These are phyloP conservation scores for Phytophthora europaea DNA, from an alignment of 352 stramenopile species.

Conservation along the genomic window DNA sequence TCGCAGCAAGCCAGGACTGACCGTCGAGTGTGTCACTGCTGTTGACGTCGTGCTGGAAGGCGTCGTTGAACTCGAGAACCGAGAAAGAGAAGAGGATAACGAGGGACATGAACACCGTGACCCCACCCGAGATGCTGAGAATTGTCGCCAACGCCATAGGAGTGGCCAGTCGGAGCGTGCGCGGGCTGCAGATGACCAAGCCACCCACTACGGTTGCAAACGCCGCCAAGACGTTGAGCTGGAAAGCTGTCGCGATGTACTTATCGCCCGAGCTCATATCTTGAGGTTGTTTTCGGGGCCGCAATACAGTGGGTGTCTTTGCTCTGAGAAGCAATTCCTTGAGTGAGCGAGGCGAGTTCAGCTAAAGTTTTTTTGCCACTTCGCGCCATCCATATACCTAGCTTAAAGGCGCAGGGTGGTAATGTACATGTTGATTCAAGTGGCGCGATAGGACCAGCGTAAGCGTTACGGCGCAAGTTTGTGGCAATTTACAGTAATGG, in stretches of 20 bases:
- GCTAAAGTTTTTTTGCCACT: constrained; percentile 12
- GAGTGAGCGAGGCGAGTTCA: constrained; percentile 8
- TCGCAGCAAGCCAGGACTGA: constrained; percentile 80
- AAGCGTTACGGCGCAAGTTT: constrained; percentile 4
- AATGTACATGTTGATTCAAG: constrained; percentile 28
- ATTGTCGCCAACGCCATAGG: constrained; percentile 60
- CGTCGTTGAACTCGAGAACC: constrained; percentile 40
- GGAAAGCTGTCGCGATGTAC: constrained; percentile 39
- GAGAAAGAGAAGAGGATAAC: constrained; percentile 67
- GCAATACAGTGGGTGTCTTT: background rate
- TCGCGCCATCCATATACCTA: constrained; percentile 10
- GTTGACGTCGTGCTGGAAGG: constrained; percentile 41
- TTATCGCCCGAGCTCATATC: background rate
- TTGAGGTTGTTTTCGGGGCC: background rate
- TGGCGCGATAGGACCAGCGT: constrained; percentile 23
- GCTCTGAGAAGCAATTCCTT: constrained; percentile 9
- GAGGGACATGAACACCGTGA: constrained; percentile 85
- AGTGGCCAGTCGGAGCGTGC: constrained; percentile 62
- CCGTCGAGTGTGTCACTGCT: constrained; percentile 32
- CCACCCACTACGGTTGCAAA: constrained; percentile 66
- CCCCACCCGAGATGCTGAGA: constrained; percentile 66
- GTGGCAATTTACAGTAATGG: too few relatives aligned
- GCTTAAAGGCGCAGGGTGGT: constrained; percentile 17
- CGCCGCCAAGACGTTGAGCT: constrained; percentile 53
- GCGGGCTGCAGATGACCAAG: constrained; percentile 63